phyloP scores from a whole-genome alignment of 345 rosid genomes.

The Erysimum cheiranthoides region DNA sequence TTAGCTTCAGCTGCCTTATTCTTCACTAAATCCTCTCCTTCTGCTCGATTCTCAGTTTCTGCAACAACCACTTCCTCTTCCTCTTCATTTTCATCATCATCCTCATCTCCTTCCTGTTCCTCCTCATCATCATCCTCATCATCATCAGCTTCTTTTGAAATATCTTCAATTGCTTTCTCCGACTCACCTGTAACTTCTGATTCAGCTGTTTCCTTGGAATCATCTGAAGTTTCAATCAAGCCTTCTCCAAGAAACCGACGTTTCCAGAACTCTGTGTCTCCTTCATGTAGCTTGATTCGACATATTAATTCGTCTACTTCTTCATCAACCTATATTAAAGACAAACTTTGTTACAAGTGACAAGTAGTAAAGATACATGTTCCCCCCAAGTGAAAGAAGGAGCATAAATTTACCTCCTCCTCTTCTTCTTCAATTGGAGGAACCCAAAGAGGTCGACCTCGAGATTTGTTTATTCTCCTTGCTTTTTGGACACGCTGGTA shows the following conservation, averaged over 20 bases:
- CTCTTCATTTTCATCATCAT: conserved; percentile 64
- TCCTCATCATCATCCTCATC: conserved; percentile 51
- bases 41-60: conserved; percentile 63
- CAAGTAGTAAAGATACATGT: conserved; percentile 21
- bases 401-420: conserved; percentile 69
- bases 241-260: conserved; percentile 93
- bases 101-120: conserved; percentile 61
- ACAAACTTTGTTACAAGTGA: background rate
- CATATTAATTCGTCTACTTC: conserved; percentile 85
- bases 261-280: conserved; percentile 97
- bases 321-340: conserved; percentile 70
- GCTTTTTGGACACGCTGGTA: conserved; percentile 99
- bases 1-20: conserved; percentile 81
- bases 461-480: conserved; percentile 96
- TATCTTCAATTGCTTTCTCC: conserved; percentile 68
- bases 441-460: conserved; percentile 98
- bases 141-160: conserved; percentile 54
- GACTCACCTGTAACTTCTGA: conserved; percentile 54
- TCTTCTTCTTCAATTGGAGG: conserved; percentile 95
- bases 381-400: conserved; percentile 6
- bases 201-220: conserved; percentile 53
- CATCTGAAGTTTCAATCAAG: conserved; percentile 55
- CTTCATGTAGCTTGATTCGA: conserved; percentile 86
- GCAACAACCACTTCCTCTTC: conserved; percentile 71
- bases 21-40: conserved; percentile 66